Evolutionary conservation across 257 asterid genomes (phyloP).

Genomic region (Solanum ahanhuiri): DNA sequence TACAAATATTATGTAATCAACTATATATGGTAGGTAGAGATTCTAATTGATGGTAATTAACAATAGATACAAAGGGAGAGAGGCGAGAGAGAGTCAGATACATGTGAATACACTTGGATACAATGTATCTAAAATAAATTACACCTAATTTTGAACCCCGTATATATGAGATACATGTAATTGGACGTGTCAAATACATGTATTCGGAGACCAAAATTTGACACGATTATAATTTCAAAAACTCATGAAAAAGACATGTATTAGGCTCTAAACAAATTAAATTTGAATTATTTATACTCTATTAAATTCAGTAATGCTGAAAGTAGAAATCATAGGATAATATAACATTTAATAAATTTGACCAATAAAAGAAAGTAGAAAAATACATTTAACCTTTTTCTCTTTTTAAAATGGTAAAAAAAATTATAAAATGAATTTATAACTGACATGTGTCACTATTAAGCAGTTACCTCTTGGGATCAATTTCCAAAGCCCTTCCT

Average conservation of each 20-base stretch:
- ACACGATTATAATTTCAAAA: neutral
- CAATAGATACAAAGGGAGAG: neutral
- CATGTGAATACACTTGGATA: neutral
- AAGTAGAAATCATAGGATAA: neutral
- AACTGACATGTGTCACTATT: conserved; percentile 2
- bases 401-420: neutral
- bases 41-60: neutral
- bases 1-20: neutral
- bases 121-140: neutral
- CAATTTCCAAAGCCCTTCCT: neutral
- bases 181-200: neutral
- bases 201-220: no score
- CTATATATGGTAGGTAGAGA: neutral
- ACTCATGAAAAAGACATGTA: neutral
- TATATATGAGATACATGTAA: neutral
- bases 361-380: neutral
- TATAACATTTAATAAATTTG: neutral
- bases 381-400: neutral
- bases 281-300: neutral
- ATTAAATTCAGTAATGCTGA: neutral
- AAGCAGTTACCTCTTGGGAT: neutral
- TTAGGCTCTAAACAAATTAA: neutral
- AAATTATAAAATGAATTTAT: no score
- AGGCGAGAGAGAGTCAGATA: neutral
- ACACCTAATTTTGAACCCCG: no score